phyloP scores from a whole-genome alignment of 2,329 filamentous ascomycete species.

The Coniella vitis region DNA sequence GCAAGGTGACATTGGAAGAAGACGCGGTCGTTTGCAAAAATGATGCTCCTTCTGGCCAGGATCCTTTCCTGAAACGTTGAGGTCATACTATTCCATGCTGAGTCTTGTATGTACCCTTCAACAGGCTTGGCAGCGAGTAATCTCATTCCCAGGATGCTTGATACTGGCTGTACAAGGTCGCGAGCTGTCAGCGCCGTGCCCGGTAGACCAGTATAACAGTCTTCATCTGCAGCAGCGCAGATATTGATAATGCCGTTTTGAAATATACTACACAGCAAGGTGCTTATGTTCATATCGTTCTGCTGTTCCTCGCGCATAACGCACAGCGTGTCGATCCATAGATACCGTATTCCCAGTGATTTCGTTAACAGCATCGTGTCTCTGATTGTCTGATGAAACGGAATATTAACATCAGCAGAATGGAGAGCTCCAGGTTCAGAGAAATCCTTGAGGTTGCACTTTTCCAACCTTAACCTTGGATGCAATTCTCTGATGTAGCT shows the following conservation, averaged over 20 bases:
- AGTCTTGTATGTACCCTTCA: background rate
- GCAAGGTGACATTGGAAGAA: slow-evolving; percentile 1
- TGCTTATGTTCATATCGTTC: background rate
- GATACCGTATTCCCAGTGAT: background rate
- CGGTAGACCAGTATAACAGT: background rate
- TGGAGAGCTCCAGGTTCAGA: background rate
- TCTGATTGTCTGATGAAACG: background rate
- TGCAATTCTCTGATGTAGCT: background rate
- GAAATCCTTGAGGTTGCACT: background rate
- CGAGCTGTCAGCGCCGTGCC: background rate
- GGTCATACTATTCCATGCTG: background rate
- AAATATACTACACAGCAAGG: background rate
- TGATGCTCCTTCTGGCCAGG: background rate
- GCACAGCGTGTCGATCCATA: background rate
- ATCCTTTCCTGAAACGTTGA: background rate
- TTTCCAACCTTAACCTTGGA: background rate
- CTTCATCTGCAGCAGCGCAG: background rate
- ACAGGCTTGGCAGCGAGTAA: background rate
- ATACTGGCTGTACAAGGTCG: background rate
- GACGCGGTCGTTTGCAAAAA: background rate
- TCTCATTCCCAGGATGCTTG: background rate
- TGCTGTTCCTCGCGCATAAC: background rate
- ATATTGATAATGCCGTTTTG: background rate
- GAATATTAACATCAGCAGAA: background rate
- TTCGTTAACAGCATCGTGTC: background rate